These are phyloP conservation scores for Aspergillus glaucus DNA, from an alignment of 2,329 filamentous ascomycete genomes.

Conservation along the genomic window DNA sequence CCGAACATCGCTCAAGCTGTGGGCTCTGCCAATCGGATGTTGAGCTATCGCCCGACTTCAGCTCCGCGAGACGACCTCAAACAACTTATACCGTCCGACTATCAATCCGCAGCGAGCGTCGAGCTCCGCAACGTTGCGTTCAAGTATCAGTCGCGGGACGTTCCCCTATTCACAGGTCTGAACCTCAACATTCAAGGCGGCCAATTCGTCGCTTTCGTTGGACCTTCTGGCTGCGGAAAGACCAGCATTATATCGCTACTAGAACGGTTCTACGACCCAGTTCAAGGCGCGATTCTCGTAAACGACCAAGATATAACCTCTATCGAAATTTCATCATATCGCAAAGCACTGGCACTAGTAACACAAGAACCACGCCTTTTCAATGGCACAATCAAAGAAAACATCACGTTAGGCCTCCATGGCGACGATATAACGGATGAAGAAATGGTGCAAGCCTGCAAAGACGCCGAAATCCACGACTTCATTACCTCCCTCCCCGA, in stretches of 20 bases:
- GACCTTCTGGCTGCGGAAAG: constrained; percentile 45
- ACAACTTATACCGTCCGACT: not conserved
- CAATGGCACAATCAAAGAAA: constrained; percentile 42
- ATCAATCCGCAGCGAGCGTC: constrained; percentile 20
- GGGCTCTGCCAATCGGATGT: constrained; percentile 32
- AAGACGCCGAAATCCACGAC: constrained; percentile 48
- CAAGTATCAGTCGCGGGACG: constrained; percentile 29
- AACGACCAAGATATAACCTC: constrained; percentile 18
- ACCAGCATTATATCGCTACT: constrained; percentile 42
- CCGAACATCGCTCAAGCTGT: constrained; percentile 45
- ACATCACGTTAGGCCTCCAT: constrained; percentile 43
- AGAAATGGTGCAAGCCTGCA: constrained; percentile 42
- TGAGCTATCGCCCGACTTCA: constrained; percentile 18
- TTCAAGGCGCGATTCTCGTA: constrained; percentile 33
- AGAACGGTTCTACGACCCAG: constrained; percentile 43
- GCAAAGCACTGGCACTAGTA: constrained; percentile 28
- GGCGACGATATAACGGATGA: constrained; percentile 30
- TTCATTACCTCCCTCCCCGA: constrained; percentile 49
- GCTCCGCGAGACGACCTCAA: not conserved
- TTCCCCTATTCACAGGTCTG: constrained; percentile 25
- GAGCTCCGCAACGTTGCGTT: constrained; percentile 30
- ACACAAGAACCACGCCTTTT: constrained; percentile 43
- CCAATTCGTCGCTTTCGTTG: constrained; percentile 43
- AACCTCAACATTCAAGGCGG: constrained; percentile 32
- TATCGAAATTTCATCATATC: constrained; percentile 18